Base-by-base conservation (phyloP, 768 basidiomycete genomes). In the Dictyophora rubrovolvata region DNA sequence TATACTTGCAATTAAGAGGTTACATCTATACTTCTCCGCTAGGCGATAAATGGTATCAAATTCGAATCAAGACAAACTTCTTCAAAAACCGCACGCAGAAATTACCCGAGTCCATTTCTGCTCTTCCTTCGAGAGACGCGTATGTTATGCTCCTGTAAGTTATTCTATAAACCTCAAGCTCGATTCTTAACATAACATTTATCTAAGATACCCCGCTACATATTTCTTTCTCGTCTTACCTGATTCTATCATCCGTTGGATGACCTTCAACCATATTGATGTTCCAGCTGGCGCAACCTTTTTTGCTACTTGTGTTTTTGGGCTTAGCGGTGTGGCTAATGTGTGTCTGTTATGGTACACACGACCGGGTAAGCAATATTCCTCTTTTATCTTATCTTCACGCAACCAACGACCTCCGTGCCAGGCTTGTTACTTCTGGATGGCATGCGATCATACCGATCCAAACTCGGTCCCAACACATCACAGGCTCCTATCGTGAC, bases 141-240 rank as follows among this genome's bases (percentile, higher is more conserved):
- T 49, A 48, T 23, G 3, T 56, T 23, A 56, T 56, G 55, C 55
- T 56, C 23, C 22, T 61, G 60, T 61, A 9, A 36, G 60, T 56
- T 28, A 21, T n/a, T 14, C 21, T 21, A 16, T 11, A 10, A 17
- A 37, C 5, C 18, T 8, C 9, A 37, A 21, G n/a, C 35, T 34
- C 12, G 20, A 18, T 46, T 35, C 23, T 48, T 8, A n/a, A 12
- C n/a, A 36, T 46, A n/a, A 34, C 14, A 33, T 48, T 22, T 16
- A 21, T 49, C 14, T 22, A 48, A 74, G 72, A 14, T 77, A 77
- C 61, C 77, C 75, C 1, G 33, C 70, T 18, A 66, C 70, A 2
- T 76, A 76, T 62, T 70, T 68, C 48, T 28, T 76, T 16, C 59
- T 72, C 33, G 64, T 76, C 54, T 67, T 78, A 3, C 75, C 77